These are phyloP conservation scores for Colletotrichum tanaceti DNA, from an alignment of 2,329 filamentous ascomycete species.

Conservation along the genomic window DNA sequence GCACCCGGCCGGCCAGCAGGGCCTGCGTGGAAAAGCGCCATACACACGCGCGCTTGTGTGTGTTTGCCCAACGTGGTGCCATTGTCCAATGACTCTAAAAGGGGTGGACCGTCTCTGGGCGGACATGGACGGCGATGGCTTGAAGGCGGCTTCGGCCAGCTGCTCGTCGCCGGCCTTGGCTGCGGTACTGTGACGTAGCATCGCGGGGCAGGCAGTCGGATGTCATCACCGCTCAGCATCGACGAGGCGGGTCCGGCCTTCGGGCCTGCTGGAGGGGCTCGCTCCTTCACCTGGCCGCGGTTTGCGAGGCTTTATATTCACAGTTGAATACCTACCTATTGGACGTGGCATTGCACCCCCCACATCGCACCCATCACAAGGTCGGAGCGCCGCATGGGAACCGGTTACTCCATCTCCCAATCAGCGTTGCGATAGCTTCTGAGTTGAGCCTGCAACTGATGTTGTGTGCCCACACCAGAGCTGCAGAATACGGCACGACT, in stretches of 20 bases:
- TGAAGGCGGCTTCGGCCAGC: conserved; percentile 20
- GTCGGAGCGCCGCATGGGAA: conserved; percentile 8
- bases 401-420: conserved; percentile 10
- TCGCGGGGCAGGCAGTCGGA: conserved; percentile 4
- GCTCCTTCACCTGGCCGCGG: conserved; percentile 27
- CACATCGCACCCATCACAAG: conserved; percentile 29
- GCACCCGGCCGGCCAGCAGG: neutral
- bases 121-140: conserved; percentile 6
- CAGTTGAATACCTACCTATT: too few species aligned
- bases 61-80: neutral
- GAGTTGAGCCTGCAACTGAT: conserved; percentile 19
- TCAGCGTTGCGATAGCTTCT: conserved; percentile 19
- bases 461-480: conserved; percentile 31
- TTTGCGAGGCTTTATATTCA: too few species aligned
- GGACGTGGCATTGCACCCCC: neutral
- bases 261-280: conserved; percentile 15
- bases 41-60: too few species aligned
- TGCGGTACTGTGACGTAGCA: conserved; percentile 27
- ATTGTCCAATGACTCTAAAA: conserved; percentile 20
- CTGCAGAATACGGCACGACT: conserved; percentile 1
- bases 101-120: neutral
- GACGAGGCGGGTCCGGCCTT: conserved; percentile 24
- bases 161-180: conserved; percentile 17
- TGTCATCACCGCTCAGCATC: conserved; percentile 9
- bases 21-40: neutral